These are phyloP conservation scores for Solanum pinnatisectum DNA, from an alignment of 257 asterid species.

Conservation along the genomic window DNA sequence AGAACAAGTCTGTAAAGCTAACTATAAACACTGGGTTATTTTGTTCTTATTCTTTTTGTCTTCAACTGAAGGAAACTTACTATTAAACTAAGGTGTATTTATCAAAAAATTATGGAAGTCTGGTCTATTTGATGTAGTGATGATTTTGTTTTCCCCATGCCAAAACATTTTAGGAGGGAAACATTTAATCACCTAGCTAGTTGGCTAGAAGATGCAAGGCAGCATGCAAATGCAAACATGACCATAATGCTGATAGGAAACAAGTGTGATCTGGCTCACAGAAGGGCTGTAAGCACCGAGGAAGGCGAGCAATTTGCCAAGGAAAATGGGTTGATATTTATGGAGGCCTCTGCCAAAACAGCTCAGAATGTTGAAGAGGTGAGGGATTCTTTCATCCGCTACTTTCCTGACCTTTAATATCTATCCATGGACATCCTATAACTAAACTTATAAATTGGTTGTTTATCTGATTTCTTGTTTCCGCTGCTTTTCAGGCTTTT, in stretches of 20 bases:
- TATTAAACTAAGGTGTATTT: background rate
- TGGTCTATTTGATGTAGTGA: background rate
- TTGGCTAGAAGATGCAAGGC: slow-evolving; percentile 86
- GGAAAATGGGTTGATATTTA: slow-evolving; percentile 67
- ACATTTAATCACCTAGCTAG: slow-evolving; percentile 68
- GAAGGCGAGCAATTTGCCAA: slow-evolving; percentile 81
- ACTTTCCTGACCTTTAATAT: background rate
- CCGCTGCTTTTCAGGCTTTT: slow-evolving; percentile 55
- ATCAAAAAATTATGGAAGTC: background rate
- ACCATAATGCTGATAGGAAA: slow-evolving; percentile 75
- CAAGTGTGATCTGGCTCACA: slow-evolving; percentile 68
- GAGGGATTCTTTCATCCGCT: background rate
- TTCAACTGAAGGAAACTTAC: background rate
- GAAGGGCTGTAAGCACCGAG: slow-evolving; percentile 78
- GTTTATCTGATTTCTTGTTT: background rate
- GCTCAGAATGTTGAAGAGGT: slow-evolving; percentile 88
- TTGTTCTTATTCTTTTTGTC: background rate
- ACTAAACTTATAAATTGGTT: background rate
- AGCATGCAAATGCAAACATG: slow-evolving; percentile 64
- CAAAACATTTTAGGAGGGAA: slow-evolving; percentile 52
- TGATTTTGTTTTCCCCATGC: background rate
- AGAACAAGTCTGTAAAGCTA: background rate
- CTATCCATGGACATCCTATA: background rate
- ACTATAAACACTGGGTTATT: background rate
- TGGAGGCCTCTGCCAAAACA: slow-evolving; percentile 90